Evolutionary conservation across 2,329 filamentous ascomycete genomes (phyloP), one percentile per base, ranked within the genome.

Genomic region (Periconia digitata): DNA sequence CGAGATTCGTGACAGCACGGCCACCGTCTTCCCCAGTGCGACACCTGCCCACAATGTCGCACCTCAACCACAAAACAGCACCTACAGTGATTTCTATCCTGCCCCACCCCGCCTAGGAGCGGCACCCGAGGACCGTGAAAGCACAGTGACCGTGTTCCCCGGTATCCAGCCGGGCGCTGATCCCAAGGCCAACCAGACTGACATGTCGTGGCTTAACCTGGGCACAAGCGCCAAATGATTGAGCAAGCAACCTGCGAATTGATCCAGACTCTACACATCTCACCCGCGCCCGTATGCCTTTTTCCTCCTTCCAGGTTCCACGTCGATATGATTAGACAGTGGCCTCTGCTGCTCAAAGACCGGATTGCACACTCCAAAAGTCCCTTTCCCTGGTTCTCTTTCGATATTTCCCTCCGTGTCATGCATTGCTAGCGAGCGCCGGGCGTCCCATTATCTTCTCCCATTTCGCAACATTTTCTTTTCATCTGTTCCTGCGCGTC

Each of bases 161-260:
- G 56, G 50, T 47, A 63, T 43, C 58, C 56, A 54, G 2, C 54
- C 51, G 7, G 45, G 47, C 40, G 46, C 55, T 13, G 51, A 53
- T 50, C 56, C 29, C 47, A 62, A 61, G 44, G 55, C 62, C 23
- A 56, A 51, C 40, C 59, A 65, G 29, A 80, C 40, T 75, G 88
- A 91, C 67, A 89, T 91, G 85, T 89, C 86, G 71, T 92, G 88
- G 88, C 72, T 92, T 54, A 90, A 91, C 63, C 76, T 91, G 16
- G 85, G 84, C 21, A 27, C 21, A 12, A 17, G 38, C 40, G 80
- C 62, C 38, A 63, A 32, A 59, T 35, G 62, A 60, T 50, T 63
- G 49, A 58, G 54, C 54, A 47, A 46, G 29, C 16, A 13, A 38
- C 44, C 43, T 43, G 12, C 16, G 27, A 37, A 49, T 44, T 43